Base-by-base conservation (phyloP, 768 basidiomycete species). In the Infundibulicybe gibba region DNA sequence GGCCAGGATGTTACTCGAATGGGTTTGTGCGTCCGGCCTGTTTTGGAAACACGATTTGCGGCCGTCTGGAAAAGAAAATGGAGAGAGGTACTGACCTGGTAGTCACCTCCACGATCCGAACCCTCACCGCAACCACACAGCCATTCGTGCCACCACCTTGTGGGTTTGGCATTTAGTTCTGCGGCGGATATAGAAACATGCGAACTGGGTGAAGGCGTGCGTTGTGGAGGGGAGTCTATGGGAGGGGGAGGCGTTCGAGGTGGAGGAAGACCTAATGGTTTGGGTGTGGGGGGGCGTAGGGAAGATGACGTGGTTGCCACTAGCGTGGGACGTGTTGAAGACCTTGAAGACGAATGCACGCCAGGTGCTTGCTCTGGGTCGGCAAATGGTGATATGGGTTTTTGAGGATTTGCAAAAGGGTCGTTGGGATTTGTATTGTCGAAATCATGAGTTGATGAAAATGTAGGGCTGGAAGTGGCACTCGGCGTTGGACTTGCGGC, bases 81-180 rank as follows among this genome's bases (percentile, higher is more conserved):
- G 41, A 32, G 14, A 41, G 20, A 32, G 15, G 46, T 20, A 61
- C 72, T 35, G 58, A 84, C 87, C 77, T 90, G 88, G 51, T 75
- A 62, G 44, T 89, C 82, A 5, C 85, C 86, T 38, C 81, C 85
- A 13, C 86, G 73, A 61, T 87, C 83, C 2, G 78, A 68, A n/a
- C 84, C 83, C 59, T 89, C 87, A 14, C 80, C 71, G 53, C 87
- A 88, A 11, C 88, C 88, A 61, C 88, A 90, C 50, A 90, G 61
- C 87, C 87, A 89, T 30, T 90, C 88, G 59, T 88, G 87, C 88
- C 88, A 90, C 88, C 88, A 90, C 50, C 77, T 67, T 3, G 72
- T 69, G 42, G 72, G 67, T 37, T 64, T 66, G 20, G 52, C 58
- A 32, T 63, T 66, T 8, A 67, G 66, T 5, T 61, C 58, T n/a